Percentiles rank a stretch among this genome's conserved stretches.
phyloP scores from a whole-genome alignment of 2,329 filamentous ascomycete genomes.

The Mycosphaerella sp. region DNA sequence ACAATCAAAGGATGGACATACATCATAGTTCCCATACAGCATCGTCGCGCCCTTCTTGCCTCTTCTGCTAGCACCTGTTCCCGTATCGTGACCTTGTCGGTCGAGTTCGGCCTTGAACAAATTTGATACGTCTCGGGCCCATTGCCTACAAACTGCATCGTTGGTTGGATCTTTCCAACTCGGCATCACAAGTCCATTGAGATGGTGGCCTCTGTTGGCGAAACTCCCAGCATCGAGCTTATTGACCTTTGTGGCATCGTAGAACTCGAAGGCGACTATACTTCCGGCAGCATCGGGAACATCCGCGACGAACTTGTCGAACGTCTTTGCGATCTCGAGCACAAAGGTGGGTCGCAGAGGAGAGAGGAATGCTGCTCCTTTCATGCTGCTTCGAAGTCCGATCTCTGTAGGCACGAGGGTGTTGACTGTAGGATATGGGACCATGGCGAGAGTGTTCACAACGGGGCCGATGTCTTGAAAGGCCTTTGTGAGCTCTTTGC shows the following conservation, averaged over 20 bases:
- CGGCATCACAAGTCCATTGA: constrained; percentile 29
- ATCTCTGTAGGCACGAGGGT: constrained; percentile 20
- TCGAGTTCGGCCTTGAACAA: constrained; percentile 27
- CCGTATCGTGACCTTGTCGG: constrained; percentile 17
- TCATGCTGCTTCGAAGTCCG: constrained; percentile 26
- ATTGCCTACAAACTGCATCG: constrained; percentile 25
- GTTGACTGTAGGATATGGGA: constrained; percentile 23
- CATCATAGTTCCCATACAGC: constrained; percentile 30
- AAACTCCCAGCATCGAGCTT: constrained; percentile 23
- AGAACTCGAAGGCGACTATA: constrained; percentile 27
- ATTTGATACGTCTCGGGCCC: constrained; percentile 26
- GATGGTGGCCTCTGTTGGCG: constrained; percentile 27
- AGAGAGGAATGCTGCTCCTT: constrained; percentile 25
- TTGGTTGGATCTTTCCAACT: constrained; percentile 29
- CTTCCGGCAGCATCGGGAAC: constrained; percentile 20
- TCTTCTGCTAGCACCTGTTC: constrained; percentile 23
- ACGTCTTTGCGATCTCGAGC: constrained; percentile 18
- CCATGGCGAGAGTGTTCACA: constrained; percentile 21
- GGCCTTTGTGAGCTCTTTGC: constrained; percentile 19
- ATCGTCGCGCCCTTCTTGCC: constrained; percentile 28
- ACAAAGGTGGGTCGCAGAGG: constrained; percentile 25
- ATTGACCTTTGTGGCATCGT: constrained; percentile 24
- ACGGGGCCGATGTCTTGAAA: constrained; percentile 24
- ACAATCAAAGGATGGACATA: constrained; percentile 12
- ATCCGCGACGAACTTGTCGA: constrained; percentile 19